Evolutionary conservation across 2,329 filamentous ascomycete genomes (phyloP).

Genomic region (Exophiala lecanii-corni): DNA sequence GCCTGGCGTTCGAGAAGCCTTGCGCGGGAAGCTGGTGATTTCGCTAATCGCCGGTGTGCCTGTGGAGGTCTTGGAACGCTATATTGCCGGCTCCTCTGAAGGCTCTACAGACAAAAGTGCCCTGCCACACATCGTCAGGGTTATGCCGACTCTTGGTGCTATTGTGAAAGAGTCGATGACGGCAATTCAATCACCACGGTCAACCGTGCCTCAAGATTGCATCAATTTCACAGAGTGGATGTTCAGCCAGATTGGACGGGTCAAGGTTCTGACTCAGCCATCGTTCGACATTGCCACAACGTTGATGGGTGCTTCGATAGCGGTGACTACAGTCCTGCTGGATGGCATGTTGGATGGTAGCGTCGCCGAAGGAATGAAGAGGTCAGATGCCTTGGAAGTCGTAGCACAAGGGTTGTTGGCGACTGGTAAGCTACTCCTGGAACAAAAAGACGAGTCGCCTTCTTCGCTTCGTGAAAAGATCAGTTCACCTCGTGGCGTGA

Average conservation of each 20-base stretch:
- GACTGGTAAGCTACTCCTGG: constrained; percentile 44
- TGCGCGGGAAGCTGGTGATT: constrained; percentile 46
- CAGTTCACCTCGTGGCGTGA: constrained; percentile 47
- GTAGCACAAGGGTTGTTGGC: constrained; percentile 49
- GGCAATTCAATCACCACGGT: constrained; percentile 47
- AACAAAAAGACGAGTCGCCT: constrained; percentile 28
- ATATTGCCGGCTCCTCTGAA: background rate
- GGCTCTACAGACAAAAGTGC: constrained; percentile 2
- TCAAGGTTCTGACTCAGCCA: constrained; percentile 47
- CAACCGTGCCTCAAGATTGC: constrained; percentile 38
- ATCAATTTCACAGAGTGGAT: constrained; percentile 40
- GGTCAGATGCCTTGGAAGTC: constrained; percentile 48
- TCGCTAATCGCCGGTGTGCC: constrained; percentile 48
- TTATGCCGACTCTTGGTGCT: constrained; percentile 43
- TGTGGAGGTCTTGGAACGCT: constrained; percentile 27
- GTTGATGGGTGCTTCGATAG: constrained; percentile 37
- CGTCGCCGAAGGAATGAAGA: constrained; percentile 48
- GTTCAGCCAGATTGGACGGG: constrained; percentile 38
- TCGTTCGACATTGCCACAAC: constrained; percentile 56
- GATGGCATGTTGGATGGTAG: constrained; percentile 50
- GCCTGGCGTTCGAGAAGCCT: constrained; percentile 36
- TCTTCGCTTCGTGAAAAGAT: constrained; percentile 43
- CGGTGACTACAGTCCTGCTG: constrained; percentile 34
- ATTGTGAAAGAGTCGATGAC: constrained; percentile 41
- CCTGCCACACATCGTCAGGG: constrained; percentile 36